Percentiles rank a stretch among this genome's conserved stretches.
phyloP scores from a whole-genome alignment of 2,329 filamentous ascomycete genomes.

The Eutypa lata region DNA sequence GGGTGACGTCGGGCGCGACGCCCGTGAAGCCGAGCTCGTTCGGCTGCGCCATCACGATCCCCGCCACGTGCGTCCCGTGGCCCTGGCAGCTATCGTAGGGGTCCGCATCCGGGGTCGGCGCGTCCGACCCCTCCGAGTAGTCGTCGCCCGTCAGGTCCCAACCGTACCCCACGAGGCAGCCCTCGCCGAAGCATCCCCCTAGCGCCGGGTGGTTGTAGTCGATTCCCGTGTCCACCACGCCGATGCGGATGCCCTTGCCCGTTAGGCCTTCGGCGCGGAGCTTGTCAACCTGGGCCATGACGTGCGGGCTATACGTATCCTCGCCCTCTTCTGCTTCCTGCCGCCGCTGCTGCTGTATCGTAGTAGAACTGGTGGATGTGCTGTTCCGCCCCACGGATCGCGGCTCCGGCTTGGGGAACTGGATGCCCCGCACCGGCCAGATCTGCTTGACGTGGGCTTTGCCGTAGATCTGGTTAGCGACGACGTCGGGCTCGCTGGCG shows the following conservation, averaged over 20 bases:
- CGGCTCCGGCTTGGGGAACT: conserved; percentile 12
- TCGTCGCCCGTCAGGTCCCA: conserved; percentile 45
- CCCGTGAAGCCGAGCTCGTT: conserved; percentile 17
- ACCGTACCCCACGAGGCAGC: conserved; percentile 44
- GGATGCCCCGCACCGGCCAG: conserved; percentile 26
- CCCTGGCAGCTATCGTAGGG: conserved; percentile 38
- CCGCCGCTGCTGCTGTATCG: not conserved
- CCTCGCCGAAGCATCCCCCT: conserved; percentile 49
- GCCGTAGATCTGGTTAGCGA: conserved; percentile 17
- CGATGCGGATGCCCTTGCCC: conserved; percentile 42
- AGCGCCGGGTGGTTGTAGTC: conserved; percentile 51
- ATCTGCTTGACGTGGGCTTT: conserved; percentile 23
- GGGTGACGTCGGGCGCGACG: conserved; percentile 14
- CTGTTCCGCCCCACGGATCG: conserved; percentile 13
- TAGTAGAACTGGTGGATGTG: conserved; percentile 9
- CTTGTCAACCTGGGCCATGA: conserved; percentile 35
- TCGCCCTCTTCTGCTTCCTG: conserved; percentile 2
- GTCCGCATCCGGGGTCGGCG: conserved; percentile 35
- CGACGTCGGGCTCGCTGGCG: conserved; percentile 3
- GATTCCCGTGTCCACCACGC: conserved; percentile 37
- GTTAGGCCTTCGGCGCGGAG: conserved; percentile 42
- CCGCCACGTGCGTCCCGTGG: conserved; percentile 44
- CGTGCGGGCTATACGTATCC: conserved; percentile 18
- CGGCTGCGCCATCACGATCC: conserved; percentile 33
- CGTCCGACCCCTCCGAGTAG: conserved; percentile 14